Conservation (phyloP, 169 alveolate genomes). For the Plasmodium vinckei region DNA sequence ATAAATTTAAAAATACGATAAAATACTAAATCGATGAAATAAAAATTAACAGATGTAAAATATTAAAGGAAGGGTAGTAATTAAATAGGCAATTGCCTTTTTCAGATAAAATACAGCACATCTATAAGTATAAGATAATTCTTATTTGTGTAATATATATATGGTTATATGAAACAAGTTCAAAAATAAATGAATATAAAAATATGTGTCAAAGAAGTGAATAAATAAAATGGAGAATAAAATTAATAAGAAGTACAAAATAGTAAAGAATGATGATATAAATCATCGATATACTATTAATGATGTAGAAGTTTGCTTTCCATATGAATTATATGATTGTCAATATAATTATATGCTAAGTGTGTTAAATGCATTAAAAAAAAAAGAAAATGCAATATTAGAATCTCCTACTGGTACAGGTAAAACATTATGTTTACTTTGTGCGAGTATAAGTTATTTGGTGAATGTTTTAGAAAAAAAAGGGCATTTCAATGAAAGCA, state of each 20-base stretch:
- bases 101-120: not conserved
- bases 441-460: slow-evolving; percentile 91
- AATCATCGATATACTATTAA: slow-evolving; percentile 69
- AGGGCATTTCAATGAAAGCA: slow-evolving; percentile 71
- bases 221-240: slow-evolving; percentile 19
- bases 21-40: no score
- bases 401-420: slow-evolving; percentile 99
- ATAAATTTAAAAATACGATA: no score
- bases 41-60: no score
- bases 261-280: slow-evolving; percentile 57
- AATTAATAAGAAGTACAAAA: slow-evolving; percentile 66
- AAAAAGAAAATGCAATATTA: slow-evolving; percentile 90
- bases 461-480: slow-evolving; percentile 79
- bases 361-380: slow-evolving; percentile 84
- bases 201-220: no score
- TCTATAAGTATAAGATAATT: not conserved
- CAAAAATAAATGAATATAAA: no score
- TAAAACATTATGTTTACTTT: slow-evolving; percentile 93
- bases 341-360: slow-evolving; percentile 86
- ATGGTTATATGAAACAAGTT: no score
- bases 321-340: slow-evolving; percentile 89
- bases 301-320: slow-evolving; percentile 84
- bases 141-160: not conserved
- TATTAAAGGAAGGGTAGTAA: no score
- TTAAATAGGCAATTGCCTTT: no score